These are phyloP conservation scores for Beta corolliflora DNA, from an alignment of 179 eudicot species.

Conservation along the genomic window DNA sequence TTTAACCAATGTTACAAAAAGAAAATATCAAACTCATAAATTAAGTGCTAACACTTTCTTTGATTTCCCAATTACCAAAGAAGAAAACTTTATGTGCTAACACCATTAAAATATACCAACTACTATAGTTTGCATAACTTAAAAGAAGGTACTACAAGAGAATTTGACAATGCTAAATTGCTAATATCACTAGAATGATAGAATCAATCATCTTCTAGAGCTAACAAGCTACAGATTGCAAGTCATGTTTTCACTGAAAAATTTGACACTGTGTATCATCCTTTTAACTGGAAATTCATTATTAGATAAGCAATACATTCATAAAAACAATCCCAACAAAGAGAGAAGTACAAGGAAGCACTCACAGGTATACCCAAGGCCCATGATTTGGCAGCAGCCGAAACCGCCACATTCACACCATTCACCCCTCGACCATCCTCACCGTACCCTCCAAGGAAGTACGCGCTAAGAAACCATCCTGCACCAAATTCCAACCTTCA, in stretches of 20 bases:
- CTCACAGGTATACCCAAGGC: constrained; percentile 86
- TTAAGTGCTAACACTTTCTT: too few species aligned
- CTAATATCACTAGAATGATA: not conserved
- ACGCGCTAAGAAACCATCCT: constrained; percentile 97
- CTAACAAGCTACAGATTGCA: not conserved
- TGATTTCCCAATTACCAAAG: too few species aligned
- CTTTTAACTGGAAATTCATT: not conserved
- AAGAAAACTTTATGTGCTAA: too few species aligned
- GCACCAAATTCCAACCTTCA: constrained; percentile 26
- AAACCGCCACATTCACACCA: constrained; percentile 68
- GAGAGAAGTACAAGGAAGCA: not conserved
- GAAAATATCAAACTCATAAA: too few species aligned
- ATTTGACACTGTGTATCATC: not conserved
- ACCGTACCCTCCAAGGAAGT: constrained; percentile 87
- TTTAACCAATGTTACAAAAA: too few species aligned
- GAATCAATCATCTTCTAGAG: not conserved
- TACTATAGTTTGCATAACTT: not conserved
- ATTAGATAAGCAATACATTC: not conserved
- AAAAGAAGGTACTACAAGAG: not conserved
- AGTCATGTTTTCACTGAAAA: not conserved
- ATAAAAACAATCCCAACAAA: not conserved
- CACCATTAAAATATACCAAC: not conserved
- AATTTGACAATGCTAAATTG: not conserved
- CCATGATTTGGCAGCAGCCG: constrained; percentile 91
- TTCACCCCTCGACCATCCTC: constrained; percentile 90